phyloP scores from a whole-genome alignment of 1,139 yeast species.

The Diutina catenulata region DNA sequence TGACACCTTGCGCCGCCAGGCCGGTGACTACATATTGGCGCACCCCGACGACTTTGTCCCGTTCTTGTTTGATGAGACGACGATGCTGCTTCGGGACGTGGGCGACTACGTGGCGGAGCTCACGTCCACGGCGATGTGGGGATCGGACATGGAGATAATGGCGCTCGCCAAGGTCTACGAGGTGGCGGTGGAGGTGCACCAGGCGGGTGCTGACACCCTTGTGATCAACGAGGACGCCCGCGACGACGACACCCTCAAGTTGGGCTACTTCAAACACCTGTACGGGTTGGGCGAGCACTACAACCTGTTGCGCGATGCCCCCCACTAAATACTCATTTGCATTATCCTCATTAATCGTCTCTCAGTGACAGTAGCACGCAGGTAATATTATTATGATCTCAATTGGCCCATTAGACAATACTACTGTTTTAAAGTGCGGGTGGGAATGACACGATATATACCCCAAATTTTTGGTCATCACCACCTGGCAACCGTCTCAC shows the following conservation, averaged over 20 bases:
- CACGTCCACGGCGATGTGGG: conserved; percentile 81
- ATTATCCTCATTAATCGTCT: too few relatives aligned
- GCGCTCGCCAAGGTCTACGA: conserved; percentile 62
- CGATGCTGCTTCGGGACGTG: conserved; percentile 49
- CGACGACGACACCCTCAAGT: conserved; percentile 38
- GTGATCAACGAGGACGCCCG: conserved; percentile 27
- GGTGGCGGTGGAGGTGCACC: conserved; percentile 63
- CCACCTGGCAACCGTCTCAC: too few relatives aligned
- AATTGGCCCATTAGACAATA: too few relatives aligned
- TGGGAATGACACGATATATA: too few relatives aligned
- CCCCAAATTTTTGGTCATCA: too few relatives aligned
- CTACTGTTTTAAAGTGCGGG: too few relatives aligned
- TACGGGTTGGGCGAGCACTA: conserved; percentile 94
- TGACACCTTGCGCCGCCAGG: conserved; percentile 45
- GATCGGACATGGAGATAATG: conserved; percentile 84
- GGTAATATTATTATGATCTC: too few relatives aligned
- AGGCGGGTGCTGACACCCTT: conserved; percentile 53
- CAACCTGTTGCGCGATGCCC: conserved; percentile 47
- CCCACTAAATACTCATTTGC: too few relatives aligned
- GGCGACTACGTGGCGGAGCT: conserved; percentile 61
- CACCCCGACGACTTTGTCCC: conserved; percentile 69
- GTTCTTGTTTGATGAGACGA: conserved; percentile 68
- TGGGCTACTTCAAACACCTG: conserved; percentile 77
- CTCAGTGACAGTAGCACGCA: too few relatives aligned
- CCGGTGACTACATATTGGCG: conserved; percentile 54